A percentile compares a stretch with the other conserved stretches of the same genome.
phyloP scores from a whole-genome alignment of 2,329 filamentous ascomycete genomes.

The Diaporthe caulivora region DNA sequence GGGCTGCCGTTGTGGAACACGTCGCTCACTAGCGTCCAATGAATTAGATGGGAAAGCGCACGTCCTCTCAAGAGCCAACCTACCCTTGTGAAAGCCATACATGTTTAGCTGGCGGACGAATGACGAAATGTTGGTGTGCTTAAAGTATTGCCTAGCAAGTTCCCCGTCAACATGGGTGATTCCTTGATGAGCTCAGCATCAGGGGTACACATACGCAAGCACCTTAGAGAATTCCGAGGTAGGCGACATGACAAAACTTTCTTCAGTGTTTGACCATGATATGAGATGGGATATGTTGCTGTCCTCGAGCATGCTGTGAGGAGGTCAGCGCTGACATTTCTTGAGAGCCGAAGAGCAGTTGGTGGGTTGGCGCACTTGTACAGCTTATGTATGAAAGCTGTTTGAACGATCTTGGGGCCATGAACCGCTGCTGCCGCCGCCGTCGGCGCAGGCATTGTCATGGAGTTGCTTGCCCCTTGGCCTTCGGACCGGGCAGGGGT shows the following conservation, averaged over 20 bases:
- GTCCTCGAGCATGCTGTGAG: constrained; percentile 93
- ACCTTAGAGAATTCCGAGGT: constrained; percentile 98
- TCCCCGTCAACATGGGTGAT: constrained; percentile 35
- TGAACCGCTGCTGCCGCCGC: constrained; percentile 82
- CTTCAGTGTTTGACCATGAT: constrained; percentile 92
- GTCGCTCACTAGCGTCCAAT: constrained; percentile 80
- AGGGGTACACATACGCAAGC: constrained; percentile 78
- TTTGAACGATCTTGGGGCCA: constrained; percentile 97
- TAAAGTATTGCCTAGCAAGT: constrained; percentile 88
- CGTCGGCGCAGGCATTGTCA: constrained; percentile 64
- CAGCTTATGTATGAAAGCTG: constrained; percentile 98
- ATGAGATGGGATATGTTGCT: constrained; percentile 93
- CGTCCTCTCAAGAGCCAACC: constrained; percentile 38
- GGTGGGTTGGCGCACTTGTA: constrained; percentile 79
- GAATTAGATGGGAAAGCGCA: constrained; percentile 43
- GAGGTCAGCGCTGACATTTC: constrained; percentile 23
- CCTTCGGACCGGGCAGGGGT: constrained; percentile 52
- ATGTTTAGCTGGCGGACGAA: constrained; percentile 99
- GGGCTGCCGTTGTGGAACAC: constrained; percentile 96
- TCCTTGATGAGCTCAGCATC: constrained; percentile 41
- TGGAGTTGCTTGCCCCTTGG: constrained; percentile 47
- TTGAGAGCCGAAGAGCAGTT: neutral
- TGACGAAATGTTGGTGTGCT: constrained; percentile 98
- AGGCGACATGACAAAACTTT: constrained; percentile 99
- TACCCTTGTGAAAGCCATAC: constrained; percentile 99